These are phyloP conservation scores for Scedosporium apiospermum DNA, from an alignment of 2,329 filamentous ascomycete genomes.

Conservation along the genomic window DNA sequence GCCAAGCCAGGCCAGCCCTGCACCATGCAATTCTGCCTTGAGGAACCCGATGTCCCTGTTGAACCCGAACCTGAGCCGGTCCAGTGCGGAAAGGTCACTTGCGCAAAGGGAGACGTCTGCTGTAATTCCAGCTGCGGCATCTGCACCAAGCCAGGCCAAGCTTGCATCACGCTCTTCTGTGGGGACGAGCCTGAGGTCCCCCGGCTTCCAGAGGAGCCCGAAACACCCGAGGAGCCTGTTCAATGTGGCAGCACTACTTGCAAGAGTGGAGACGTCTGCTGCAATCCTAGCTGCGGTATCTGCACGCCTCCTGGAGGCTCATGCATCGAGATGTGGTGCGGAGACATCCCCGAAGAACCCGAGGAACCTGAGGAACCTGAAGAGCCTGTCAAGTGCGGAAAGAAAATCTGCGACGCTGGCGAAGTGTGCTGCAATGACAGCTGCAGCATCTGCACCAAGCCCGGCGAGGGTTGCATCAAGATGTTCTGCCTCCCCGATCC, in stretches of 20 bases:
- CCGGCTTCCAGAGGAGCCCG: not conserved
- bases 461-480: not conserved
- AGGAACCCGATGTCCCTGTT: not conserved
- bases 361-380: not conserved
- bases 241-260: not conserved
- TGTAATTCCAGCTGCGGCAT: conserved; percentile 1
- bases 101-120: not conserved
- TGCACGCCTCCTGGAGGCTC: not conserved
- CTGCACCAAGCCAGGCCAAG: not conserved
- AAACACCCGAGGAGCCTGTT: not conserved
- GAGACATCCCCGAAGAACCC: not conserved
- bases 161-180: not conserved
- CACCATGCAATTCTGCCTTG: conserved; percentile 1
- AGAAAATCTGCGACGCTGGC: not conserved
- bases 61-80: not conserved
- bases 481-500: not conserved
- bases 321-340: not conserved
- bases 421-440: conserved; percentile 2
- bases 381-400: not conserved
- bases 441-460: conserved; percentile 8
- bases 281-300: not conserved
- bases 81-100: conserved; percentile 2
- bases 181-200: not conserved
- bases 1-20: not conserved
- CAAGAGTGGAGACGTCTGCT: not conserved